Evolutionary conservation across 176 grass and related monocot species (phyloP), one percentile per base, ranked within the genome.

Genomic region (Rhynchospora pubera): DNA sequence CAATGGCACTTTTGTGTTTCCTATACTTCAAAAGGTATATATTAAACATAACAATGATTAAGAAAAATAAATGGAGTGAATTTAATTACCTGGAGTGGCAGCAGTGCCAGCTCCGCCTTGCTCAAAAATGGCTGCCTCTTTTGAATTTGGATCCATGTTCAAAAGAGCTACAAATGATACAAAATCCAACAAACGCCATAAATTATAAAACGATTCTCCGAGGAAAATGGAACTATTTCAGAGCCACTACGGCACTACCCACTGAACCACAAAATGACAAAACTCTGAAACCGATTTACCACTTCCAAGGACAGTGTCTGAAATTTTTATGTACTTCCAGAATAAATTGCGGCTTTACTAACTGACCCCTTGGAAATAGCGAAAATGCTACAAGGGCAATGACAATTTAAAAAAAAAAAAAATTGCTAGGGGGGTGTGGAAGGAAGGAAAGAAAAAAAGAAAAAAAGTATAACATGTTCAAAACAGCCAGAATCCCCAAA

Each of bases 61-160:
- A 13, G 15, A 76, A 78, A 47, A 46, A 16, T 15, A 3, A 15
- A 87, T 4, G 8, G 2, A 23, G 7, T 45, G 52, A 51, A 47
- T 6, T 22, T 6, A 14, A 34, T 89, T 69, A 94, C 94, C 89
- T 93, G 85, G 94, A 61, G 75, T 65, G 2, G 86, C 78, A 30
- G 74, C 2, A 58, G 85, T 14, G 60, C 59, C 89, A 44, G 66
- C 83, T 57, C 87, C 77, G 19, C 87, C 84, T 51, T 92, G 87
- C 82, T 87, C 81, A 73, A 97, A 97, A 78, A 94, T 79, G 24
- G 85, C 87, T 6, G 94, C 94, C n/a, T 97, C 94, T 52, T 88
- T 90, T 1, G 94, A 97, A 82, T 89, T 88, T 1, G 91, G 91
- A 73, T 91, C 85, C 32, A 97, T 83, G 28, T 97, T 90, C 84